Evolutionary conservation across 1,139 yeast species (phyloP), one percentile per base, ranked within the genome.

Genomic region (Saccharomyces hybrid): DNA sequence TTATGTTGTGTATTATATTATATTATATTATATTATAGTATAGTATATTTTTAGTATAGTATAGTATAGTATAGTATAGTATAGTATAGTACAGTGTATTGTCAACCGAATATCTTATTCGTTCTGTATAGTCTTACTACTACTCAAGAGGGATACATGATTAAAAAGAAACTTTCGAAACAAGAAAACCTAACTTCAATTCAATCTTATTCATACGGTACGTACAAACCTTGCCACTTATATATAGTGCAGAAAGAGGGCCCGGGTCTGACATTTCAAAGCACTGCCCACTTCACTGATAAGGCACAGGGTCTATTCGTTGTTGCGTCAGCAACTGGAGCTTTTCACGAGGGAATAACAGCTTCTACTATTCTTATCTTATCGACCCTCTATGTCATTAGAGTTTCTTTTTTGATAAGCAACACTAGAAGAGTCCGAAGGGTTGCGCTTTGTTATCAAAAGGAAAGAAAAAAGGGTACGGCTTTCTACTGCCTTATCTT

Each of bases 231-330:
- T 3, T 19, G 23, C 23, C 4, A 19, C 23, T 19, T 38, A 38
- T 38, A 38, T 38, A 38, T 5, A 38, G 2, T 16, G 25, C 3
- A 38, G 44, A 38, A 13, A 38, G 44, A 16, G 9, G 44, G 25
- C 44, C 1, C 25, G 25, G 25, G 11, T 2, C 11, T 5, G 5
- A 19, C 44, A 9, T 5, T 4, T 6, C 23, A 19, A 19, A 19
- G 44, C 44, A 38, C 44, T 19, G 44, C 44, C 44, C 11, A 16
- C n/a, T 16, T 16, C 44, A 38, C 3, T 38, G 44, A 38, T 38
- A 38, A 38, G 44, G 44, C 44, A 38, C 44, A 38, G 44, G 44
- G 44, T 38, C 44, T 38, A 32, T n/a, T 38, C 42, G 8, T 38
- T n/a, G 13, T 9, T 38, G 44, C 44, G 25, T 38, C 25, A 16